Evolutionary conservation across 352 stramenopile species (phyloP).

Genomic region (Pythium aphanidermatum): DNA sequence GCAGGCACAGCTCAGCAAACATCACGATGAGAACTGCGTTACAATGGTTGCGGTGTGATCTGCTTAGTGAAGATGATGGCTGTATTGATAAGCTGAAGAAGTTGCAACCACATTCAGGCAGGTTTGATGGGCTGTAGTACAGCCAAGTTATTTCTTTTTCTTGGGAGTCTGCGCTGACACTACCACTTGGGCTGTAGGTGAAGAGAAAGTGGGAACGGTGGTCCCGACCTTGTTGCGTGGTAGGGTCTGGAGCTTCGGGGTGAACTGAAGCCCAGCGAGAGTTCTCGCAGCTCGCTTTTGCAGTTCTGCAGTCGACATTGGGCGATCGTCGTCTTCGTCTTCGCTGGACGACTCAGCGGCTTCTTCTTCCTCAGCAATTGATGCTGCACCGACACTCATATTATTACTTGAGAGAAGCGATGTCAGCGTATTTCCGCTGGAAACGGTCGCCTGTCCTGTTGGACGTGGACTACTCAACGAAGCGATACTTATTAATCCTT

Average conservation of each 20-base stretch:
- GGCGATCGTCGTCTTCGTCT: slow-evolving; percentile 55
- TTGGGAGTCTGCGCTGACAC: slow-evolving; percentile 20
- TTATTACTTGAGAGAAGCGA: slow-evolving; percentile 16
- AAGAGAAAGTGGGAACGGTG: no score
- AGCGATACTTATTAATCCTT: neutral
- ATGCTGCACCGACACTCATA: slow-evolving; percentile 9
- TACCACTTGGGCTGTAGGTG: no score
- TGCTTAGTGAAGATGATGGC: no score
- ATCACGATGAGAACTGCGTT: no score
- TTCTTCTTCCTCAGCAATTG: slow-evolving; percentile 52
- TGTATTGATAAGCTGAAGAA: no score
- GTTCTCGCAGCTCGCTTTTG: slow-evolving; percentile 51
- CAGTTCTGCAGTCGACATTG: slow-evolving; percentile 57
- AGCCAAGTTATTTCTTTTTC: no score
- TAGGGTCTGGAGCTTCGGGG: slow-evolving; percentile 31
- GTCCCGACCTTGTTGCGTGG: neutral
- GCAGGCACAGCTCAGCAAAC: slow-evolving; percentile 27
- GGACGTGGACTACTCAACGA: neutral
- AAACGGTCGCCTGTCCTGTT: neutral
- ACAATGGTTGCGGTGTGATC: no score
- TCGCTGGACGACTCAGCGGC: slow-evolving; percentile 34
- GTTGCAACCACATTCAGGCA: no score
- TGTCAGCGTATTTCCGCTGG: neutral
- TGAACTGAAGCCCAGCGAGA: slow-evolving; percentile 41
- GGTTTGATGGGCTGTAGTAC: no score